phyloP scores from a whole-genome alignment of 2,329 filamentous ascomycete species.

The Trichoderma koningiopsis region DNA sequence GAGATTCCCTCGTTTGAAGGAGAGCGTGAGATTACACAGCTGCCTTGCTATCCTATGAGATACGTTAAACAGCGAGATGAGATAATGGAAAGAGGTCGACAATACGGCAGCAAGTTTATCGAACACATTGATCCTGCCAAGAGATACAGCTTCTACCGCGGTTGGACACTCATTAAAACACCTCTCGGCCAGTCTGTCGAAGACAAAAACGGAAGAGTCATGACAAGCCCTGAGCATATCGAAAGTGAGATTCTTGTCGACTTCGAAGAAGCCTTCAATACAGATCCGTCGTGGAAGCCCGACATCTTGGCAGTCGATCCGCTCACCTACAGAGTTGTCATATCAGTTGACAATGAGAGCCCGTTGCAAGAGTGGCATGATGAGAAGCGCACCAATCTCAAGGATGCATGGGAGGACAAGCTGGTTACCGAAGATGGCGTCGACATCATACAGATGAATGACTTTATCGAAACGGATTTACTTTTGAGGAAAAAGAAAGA shows the following conservation, averaged over 20 bases:
- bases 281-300: slow-evolving; percentile 18
- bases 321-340: neutral
- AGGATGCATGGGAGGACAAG: slow-evolving; percentile 20
- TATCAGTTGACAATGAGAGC: slow-evolving; percentile 10
- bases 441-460: slow-evolving; percentile 17
- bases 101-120: slow-evolving; percentile 5
- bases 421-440: slow-evolving; percentile 5
- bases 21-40: slow-evolving; percentile 15
- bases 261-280: slow-evolving; percentile 25
- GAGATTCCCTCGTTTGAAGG: slow-evolving; percentile 17
- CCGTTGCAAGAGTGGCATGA: slow-evolving; percentile 17
- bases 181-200: neutral
- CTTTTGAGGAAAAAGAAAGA: slow-evolving; percentile 10
- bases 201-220: neutral
- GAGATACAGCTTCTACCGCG: slow-evolving; percentile 16
- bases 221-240: slow-evolving; percentile 23
- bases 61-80: slow-evolving; percentile 18
- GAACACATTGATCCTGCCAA: slow-evolving; percentile 10
- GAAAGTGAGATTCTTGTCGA: slow-evolving; percentile 26
- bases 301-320: slow-evolving; percentile 8
- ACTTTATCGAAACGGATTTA: slow-evolving; percentile 8
- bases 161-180: slow-evolving; percentile 21
- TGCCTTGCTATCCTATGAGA: slow-evolving; percentile 21
- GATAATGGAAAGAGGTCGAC: slow-evolving; percentile 9
- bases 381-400: slow-evolving; percentile 7